These are phyloP conservation scores for Kokia cookei DNA, from an alignment of 441 rosid species.

Conservation along the genomic window DNA sequence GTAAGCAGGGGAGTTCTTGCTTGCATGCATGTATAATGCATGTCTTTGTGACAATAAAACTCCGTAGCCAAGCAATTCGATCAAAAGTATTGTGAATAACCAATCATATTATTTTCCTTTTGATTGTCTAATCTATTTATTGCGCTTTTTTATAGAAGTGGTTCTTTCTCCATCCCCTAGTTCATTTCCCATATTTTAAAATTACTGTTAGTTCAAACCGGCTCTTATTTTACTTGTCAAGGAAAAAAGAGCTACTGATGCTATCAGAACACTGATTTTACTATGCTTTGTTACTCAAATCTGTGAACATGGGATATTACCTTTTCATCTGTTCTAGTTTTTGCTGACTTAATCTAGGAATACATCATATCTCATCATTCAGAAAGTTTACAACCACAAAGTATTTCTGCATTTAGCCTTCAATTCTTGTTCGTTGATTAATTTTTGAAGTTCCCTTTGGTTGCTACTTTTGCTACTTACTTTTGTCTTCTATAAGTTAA, in stretches of 20 bases:
- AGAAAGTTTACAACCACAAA: background rate
- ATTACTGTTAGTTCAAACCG: background rate
- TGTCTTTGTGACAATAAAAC: background rate
- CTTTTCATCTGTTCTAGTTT: background rate
- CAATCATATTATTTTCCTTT: background rate
- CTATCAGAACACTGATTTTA: background rate
- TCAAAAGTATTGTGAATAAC: background rate
- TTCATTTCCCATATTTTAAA: background rate
- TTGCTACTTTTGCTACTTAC: background rate
- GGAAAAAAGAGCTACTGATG: background rate
- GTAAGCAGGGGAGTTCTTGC: background rate
- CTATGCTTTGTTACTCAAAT: background rate
- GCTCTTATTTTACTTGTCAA: background rate
- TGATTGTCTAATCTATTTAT: background rate
- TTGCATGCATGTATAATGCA: background rate
- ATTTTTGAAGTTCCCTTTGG: background rate
- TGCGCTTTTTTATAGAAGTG: background rate
- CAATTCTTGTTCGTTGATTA: background rate
- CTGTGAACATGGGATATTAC: background rate
- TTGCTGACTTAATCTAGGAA: background rate
- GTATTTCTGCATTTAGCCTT: background rate
- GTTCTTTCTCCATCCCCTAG: background rate
- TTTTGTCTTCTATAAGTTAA: background rate
- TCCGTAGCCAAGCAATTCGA: background rate
- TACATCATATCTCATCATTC: background rate